phyloP scores from a whole-genome alignment of 345 rosid species.

The Cardamine occulta region DNA sequence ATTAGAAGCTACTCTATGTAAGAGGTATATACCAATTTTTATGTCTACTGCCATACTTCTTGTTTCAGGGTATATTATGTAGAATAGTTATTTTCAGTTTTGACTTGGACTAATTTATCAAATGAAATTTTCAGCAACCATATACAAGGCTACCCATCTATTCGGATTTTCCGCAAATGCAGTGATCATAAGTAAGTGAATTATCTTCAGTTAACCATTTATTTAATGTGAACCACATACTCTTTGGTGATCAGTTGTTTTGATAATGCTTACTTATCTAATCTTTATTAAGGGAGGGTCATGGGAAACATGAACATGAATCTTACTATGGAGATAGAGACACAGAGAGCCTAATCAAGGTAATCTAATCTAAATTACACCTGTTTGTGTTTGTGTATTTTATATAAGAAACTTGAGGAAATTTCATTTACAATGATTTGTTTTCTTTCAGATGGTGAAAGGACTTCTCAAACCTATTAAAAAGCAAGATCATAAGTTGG shows the following conservation, averaged over 20 bases:
- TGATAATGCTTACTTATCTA: not conserved
- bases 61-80: not conserved
- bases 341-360: constrained; percentile 89
- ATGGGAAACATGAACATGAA: constrained; percentile 92
- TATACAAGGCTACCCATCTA: constrained; percentile 94
- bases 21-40: constrained; percentile 57
- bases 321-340: constrained; percentile 96
- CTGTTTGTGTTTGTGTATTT: not conserved
- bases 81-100: not conserved
- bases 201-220: too few relatives aligned
- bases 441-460: constrained; percentile 68
- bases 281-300: constrained; percentile 64
- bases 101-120: not conserved
- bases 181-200: constrained; percentile 77
- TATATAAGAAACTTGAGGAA: not conserved
- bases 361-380: constrained; percentile 21
- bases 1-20: constrained; percentile 65
- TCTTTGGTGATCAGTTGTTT: not conserved
- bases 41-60: constrained; percentile 20
- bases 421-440: constrained; percentile 2
- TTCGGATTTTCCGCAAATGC: constrained; percentile 94
- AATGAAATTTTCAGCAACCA: constrained; percentile 62
- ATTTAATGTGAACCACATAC: not conserved
- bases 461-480: constrained; percentile 63
- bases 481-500: constrained; percentile 56